Base-by-base conservation (phyloP, 169 alveolate genomes). In the Plasmodium malariae region DNA sequence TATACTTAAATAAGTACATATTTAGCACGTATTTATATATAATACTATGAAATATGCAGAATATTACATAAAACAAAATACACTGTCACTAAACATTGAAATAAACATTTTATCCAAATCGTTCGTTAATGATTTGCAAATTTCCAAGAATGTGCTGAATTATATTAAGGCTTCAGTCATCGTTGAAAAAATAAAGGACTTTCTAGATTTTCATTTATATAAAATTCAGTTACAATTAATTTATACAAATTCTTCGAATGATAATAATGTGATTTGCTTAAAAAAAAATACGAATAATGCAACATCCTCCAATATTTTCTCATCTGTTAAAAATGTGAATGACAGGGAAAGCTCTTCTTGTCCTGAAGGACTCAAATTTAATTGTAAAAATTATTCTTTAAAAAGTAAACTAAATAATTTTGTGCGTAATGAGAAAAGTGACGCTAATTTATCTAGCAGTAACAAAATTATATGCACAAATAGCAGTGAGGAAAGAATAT, bases 51-150 rank as follows among this genome's bases (percentile, higher is more conserved):
- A 21, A 54, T 69, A 78, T 32, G 89, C 89, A 21, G 89, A 78
- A 78, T 78, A 78, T 45, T 78, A 78, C 26, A 36, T 69, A 11
- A 78, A 78, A 9, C 89, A 78, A 78, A 78, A 78, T 54, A 11
- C 63, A 19, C 69, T 78, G 76, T 78, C 89, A 51, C 3, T 78
- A 68, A 78, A 32, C 30, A 48, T 78, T 36, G 32, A 78, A 55
- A 7, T 78, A 6, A 51, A 54, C 34, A 34, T 67, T 55, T 49
- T 51, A 17, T 14, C 63, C n/a, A 78, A 78, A 55, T 54, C 89
- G 21, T 78, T 78, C 34, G 32, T 78, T 62, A 78, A 48, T 37
- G 12, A 60, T 36, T 78, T 78, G 48, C 43, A 32, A 45, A 78
- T 34, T 7, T 6, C 74, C 34, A 55, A 65, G 37, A 48, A 62